Evolutionary conservation across 1,284 basidiomycete genomes (phyloP), one percentile per base, ranked within the genome.

Genomic region (Cryptococcus hybrid): DNA sequence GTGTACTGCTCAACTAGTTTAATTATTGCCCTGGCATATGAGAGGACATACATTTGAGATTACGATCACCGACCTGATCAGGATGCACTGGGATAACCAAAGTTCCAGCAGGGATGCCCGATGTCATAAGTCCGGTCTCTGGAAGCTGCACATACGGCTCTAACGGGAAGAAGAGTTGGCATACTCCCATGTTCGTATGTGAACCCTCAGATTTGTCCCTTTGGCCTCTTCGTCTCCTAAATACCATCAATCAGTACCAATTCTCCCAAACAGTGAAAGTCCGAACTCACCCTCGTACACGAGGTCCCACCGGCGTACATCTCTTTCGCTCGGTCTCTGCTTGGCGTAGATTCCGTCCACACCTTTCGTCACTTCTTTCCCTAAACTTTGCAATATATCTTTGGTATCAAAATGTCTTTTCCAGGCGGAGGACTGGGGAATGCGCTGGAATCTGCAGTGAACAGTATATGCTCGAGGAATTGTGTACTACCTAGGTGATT

Each of bases 71-170:
- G 13, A 73, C 49, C 45, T 69, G 68, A 30, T 47, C 51, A 2
- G 72, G 68, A 52, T 72, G 65, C 12, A 73, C 58, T 9, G 74
- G 73, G 1, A 76, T 57, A 18, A 76, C 67, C 12, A 70, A 53
- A 0, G 72, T 71, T 1, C 74, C 73, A 11, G 57, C 35, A 9
- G 54, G 49, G 9, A 68, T 55, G 12, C 62, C 65, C 24, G 53
- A 60, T 2, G 64, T 62, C 53, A 63, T 60, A 4, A 69, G 53
- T 2, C 62, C 68, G 3, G 35, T 55, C 24, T 63, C 64, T 2
- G 50, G 42, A 2, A 67, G 47, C 49, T 70, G 66, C 35, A 76
- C 64, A 51, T 76, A 76, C n/a, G 73, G 73, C 54, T 67, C 58
- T 1, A 76, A 61, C 35, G 13, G 34, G 52, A 37, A 1, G 60